Evolutionary conservation across 352 stramenopile species (phyloP), one percentile per base, ranked within the genome.

Genomic region (Globisporangium takayamanum): DNA sequence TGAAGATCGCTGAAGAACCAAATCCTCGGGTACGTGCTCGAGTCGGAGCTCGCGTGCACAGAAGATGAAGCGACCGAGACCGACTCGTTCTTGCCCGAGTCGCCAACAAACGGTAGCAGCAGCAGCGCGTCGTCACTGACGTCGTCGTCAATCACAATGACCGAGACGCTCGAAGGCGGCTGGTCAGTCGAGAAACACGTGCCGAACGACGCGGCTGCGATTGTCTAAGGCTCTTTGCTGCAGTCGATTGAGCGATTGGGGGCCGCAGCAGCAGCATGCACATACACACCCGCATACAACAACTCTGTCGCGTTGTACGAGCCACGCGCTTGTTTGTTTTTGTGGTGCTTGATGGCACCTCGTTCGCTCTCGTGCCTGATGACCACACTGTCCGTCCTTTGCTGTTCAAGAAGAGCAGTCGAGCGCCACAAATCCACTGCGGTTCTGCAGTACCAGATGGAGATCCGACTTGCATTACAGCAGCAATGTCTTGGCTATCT

Each of bases 131-230:
- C 39, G 39, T 39, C 33, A 12, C 4, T 39, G 6, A 39, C 65
- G 5, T 36, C 59, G n/a, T 11, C 48, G n/a, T 58, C 69, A 5
- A 63, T 78, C 16, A 82, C 82, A 50, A 88, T 70, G 42, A 89
- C 74, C 37, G 79, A 91, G 55, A 91, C 79, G 11, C 68, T 92
- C 26, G 80, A 93, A 63, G 81, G 85, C 30, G 85, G 85, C 14
- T 92, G 85, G 81, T 93, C 82, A 1, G 83, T 94, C 25, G 80
- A 94, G 70, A 92, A 92, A 55, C 80, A 74, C 37, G 68, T 94
- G 26, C 77, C 79, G 2, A 73, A 66, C 57, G 75, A 86, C 26
- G 67, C 71, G 50, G 66, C 66, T 18, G 70, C 81, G 20, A 59
- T 88, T 18, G 78, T 88, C 53, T 91, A 78, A 45, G 14, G 12